Evolutionary conservation across 2,329 filamentous ascomycete species (phyloP).

Genomic region (Leptosphaerulina australis): DNA sequence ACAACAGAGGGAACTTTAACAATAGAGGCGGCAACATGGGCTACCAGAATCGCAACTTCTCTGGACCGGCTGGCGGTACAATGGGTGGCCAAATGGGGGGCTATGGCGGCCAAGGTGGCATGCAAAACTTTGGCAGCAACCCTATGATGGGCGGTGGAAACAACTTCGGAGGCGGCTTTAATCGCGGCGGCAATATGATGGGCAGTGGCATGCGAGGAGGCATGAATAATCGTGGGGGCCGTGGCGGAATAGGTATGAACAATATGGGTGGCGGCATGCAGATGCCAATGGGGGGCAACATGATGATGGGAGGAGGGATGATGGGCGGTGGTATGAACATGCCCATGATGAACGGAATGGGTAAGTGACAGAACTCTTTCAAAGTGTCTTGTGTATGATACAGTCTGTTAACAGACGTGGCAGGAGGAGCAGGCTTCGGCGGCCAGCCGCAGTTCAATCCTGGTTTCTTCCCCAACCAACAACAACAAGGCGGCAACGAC

Average conservation of each 20-base stretch:
- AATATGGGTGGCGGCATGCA: constrained; percentile 44
- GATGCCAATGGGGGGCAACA: constrained; percentile 48
- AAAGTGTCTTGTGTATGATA: not conserved
- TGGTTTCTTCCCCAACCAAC: constrained; percentile 66
- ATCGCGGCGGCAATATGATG: constrained; percentile 52
- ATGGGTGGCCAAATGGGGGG: constrained; percentile 55
- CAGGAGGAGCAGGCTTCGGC: constrained; percentile 58
- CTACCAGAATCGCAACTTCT: constrained; percentile 48
- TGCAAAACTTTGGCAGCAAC: constrained; percentile 56
- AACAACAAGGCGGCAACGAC: constrained; percentile 55
- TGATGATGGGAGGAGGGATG: constrained; percentile 58
- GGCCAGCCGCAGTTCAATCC: constrained; percentile 75
- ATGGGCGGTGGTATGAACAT: constrained; percentile 44
- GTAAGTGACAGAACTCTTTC: constrained; percentile 30
- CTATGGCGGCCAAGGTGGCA: constrained; percentile 47
- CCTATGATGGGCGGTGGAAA: constrained; percentile 45
- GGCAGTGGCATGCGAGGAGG: constrained; percentile 54
- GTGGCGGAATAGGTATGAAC: constrained; percentile 48
- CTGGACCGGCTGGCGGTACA: constrained; percentile 38
- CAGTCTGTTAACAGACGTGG: constrained; percentile 15
- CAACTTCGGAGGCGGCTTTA: constrained; percentile 48
- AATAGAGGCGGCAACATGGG: constrained; percentile 39
- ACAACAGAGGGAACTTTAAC: constrained; percentile 43
- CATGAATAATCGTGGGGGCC: constrained; percentile 49
- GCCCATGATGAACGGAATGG: constrained; percentile 48